phyloP scores from a whole-genome alignment of 2,329 filamentous ascomycete genomes.

The Aspergillus niger region DNA sequence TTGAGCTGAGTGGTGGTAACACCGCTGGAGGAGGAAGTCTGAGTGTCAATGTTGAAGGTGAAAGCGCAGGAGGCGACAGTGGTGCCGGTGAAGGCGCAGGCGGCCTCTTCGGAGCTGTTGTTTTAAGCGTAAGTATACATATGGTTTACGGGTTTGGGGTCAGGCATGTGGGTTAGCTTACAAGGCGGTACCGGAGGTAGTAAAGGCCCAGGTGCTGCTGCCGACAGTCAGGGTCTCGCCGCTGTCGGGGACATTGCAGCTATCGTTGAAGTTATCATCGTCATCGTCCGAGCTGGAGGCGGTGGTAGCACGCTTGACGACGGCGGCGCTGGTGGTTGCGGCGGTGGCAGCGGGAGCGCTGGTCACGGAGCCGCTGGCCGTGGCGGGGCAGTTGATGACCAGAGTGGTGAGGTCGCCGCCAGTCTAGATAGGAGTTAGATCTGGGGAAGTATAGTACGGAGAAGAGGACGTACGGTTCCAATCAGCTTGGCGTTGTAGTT shows the following conservation, averaged over 20 bases:
- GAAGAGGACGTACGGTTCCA: constrained; percentile 14
- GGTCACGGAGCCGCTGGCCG: constrained; percentile 9
- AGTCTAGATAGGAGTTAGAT: not conserved
- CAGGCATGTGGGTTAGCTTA: not conserved
- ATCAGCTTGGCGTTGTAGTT: constrained; percentile 14
- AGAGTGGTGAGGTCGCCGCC: constrained; percentile 4
- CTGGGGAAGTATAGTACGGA: not conserved
- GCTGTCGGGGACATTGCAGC: not conserved
- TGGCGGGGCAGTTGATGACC: not conserved
- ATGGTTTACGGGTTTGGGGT: no score
- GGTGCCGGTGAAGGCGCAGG: constrained; percentile 28
- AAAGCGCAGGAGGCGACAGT: constrained; percentile 30
- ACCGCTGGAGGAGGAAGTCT: constrained; percentile 12
- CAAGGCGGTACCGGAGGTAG: not conserved
- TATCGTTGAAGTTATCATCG: not conserved
- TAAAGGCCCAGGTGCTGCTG: not conserved
- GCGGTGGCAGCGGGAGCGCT: constrained; percentile 22
- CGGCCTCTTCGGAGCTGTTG: not conserved
- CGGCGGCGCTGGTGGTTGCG: constrained; percentile 16
- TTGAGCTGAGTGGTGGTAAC: constrained; percentile 15
- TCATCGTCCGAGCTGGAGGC: constrained; percentile 2
- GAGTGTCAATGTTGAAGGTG: not conserved
- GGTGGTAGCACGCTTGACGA: constrained; percentile 12
- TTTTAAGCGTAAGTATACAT: no score
- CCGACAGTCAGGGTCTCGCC: not conserved